Evolutionary conservation across 768 basidiomycete species (phyloP), one percentile per base, ranked within the genome.

Genomic region (Tylopilus subfusipes): DNA sequence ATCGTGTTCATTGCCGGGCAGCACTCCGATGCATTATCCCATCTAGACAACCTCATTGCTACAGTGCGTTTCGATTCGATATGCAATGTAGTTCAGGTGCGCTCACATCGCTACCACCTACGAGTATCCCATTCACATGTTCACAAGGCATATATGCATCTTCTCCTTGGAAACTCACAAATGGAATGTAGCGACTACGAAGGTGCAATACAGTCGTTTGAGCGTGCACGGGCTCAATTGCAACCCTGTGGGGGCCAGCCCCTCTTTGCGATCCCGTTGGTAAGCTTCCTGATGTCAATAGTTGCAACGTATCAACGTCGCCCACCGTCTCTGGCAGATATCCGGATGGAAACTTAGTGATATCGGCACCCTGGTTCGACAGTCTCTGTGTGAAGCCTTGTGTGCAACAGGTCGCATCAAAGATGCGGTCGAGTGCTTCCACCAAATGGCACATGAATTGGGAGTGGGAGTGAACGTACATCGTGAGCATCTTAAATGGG

Each of bases 111-210:
- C 5, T 10, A 48, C 10, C 3, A 11, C 4, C 3, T 12, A 5
- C 16, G 3, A 16, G 2, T 8, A 10, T 45, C 2, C 18, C 12
- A 11, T 4, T 40, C 11, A 43, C 25, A 42, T 29, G 29, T 29
- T n/a, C 14, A 16, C 1, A 5, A 59, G 59, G 57, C 58, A 19
- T 36, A 46, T 24, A 59, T 59, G 58, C 14, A 52, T 16, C 38
- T 58, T 39, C 42, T 54, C 2, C 36, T 57, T 25, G 59, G 56
- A 10, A 36, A 42, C 13, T 44, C 19, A 5, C 5, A 1, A 0
- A 16, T 54, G 47, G 30, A 58, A 9, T 14, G 16, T 13, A 36
- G 42, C 1, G 11, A 50, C 39, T 31, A 42, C 11, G 39, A 42
- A 8, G 27, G 16, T 22, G 49, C 49, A 2, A 42, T 50, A 30